Conservation (phyloP, 2,329 filamentous ascomycete species). For the Hirsutella minnesotensis region DNA sequence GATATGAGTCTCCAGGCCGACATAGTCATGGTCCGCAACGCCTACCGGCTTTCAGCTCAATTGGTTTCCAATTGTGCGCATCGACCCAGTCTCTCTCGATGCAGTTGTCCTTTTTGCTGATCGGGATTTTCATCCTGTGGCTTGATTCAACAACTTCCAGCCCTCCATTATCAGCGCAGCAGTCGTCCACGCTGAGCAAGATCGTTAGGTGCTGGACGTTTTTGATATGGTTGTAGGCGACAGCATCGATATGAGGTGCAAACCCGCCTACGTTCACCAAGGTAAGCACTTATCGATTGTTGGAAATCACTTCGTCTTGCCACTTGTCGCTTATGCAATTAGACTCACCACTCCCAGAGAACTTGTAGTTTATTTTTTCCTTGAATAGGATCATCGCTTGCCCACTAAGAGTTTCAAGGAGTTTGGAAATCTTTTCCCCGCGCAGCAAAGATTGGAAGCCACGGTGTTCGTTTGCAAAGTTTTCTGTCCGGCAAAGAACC, state of each 20-base stretch:
- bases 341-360: conserved; percentile 7
- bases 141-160: conserved; percentile 8
- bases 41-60: conserved; percentile 8
- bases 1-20: not conserved
- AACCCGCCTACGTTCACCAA: no score
- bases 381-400: conserved; percentile 10
- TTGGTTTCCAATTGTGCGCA: conserved; percentile 6
- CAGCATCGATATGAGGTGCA: conserved; percentile 11
- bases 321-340: not conserved
- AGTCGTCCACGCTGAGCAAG: conserved; percentile 8
- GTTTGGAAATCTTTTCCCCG: conserved; percentile 6
- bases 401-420: conserved; percentile 5
- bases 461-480: conserved; percentile 9
- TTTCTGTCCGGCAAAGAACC: conserved; percentile 9
- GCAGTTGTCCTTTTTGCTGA: conserved; percentile 7
- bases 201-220: conserved; percentile 10
- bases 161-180: conserved; percentile 8
- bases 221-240: conserved; percentile 10
- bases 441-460: conserved; percentile 8
- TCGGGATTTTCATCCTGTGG: conserved; percentile 7
- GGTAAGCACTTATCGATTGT: no score
- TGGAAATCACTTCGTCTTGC: no score
- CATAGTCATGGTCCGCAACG: not conserved
- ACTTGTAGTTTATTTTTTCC: conserved; percentile 12
- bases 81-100: conserved; percentile 7